These are phyloP conservation scores for Parastagonospora avenae DNA, from an alignment of 2,329 filamentous ascomycete genomes.

Conservation along the genomic window DNA sequence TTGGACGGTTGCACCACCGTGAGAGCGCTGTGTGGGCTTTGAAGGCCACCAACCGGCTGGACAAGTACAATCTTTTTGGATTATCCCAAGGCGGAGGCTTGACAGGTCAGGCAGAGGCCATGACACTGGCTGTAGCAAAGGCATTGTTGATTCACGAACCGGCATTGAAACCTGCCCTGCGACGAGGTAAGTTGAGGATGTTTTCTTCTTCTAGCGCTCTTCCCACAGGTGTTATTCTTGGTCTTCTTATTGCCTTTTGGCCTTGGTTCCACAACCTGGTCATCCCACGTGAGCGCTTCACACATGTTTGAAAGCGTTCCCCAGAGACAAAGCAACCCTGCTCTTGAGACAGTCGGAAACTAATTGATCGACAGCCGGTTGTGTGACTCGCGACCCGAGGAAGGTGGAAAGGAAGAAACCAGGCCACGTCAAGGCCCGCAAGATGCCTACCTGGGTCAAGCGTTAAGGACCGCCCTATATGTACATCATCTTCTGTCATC, in stretches of 20 bases:
- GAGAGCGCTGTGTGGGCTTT: slow-evolving; percentile 94
- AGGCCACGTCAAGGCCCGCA: slow-evolving; percentile 93
- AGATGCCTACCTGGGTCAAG: slow-evolving; percentile 99
- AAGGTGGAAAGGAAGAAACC: slow-evolving; percentile 98
- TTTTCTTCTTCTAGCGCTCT: slow-evolving; percentile 7
- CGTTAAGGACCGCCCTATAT: slow-evolving; percentile 51
- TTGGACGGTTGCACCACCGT: slow-evolving; percentile 87
- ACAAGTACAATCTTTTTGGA: slow-evolving; percentile 98
- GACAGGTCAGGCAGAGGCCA: slow-evolving; percentile 93
- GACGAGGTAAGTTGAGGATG: slow-evolving; percentile 73
- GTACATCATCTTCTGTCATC: slow-evolving; percentile 27
- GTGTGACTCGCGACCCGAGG: slow-evolving; percentile 87
- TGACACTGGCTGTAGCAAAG: slow-evolving; percentile 88
- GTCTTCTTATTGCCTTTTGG: background rate
- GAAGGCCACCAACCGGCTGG: slow-evolving; percentile 78
- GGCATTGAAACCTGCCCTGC: slow-evolving; percentile 81
- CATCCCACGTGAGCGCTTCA: slow-evolving; percentile 6
- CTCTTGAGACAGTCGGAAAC: slow-evolving; percentile 31
- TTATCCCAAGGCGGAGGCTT: slow-evolving; percentile 83
- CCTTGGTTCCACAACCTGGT: background rate
- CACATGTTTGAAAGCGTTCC: slow-evolving; percentile 9
- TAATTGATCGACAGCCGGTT: slow-evolving; percentile 73
- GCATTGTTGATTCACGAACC: slow-evolving; percentile 91
- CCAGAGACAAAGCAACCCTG: slow-evolving; percentile 6
- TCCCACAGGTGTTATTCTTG: slow-evolving; percentile 4